Base-by-base conservation (phyloP, 1,284 basidiomycete species). In the Retiboletus flavoniger region DNA sequence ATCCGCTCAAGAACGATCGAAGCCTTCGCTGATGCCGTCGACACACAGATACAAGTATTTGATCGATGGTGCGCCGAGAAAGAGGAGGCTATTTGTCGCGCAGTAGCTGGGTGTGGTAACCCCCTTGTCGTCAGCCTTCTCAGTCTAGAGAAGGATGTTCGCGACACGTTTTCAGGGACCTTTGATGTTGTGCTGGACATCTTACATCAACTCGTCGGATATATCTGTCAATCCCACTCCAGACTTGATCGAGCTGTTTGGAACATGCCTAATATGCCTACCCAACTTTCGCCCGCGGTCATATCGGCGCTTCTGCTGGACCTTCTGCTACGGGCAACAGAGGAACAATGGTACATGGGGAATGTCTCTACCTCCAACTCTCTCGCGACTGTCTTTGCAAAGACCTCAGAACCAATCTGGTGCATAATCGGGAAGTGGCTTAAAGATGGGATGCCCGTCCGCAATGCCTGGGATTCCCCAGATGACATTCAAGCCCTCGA, bases 1-100 rank as follows among this genome's bases (percentile, higher is more conserved):
- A 56, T 59, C 39, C 64, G 51, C 11, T 84, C 82, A 2, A 81
- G 80, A 39, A 93, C 90, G 0, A 72, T 87, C 13, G 89, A 93
- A 65, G 92, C 93, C 0, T 93, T 93, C 65, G 82, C 87, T 0
- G 89, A 91, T 54, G 88, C 88, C 0, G 72, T 92, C 42, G 83
- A 85, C 45, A 57, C 68, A 8, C 79, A 88, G 51, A 69, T 93
- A 4, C 75, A 75, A 16, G 59, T 60, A 0, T 82, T 92, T 54
- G 80, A 89, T 53, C 61, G 61, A 4, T 94, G 90, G 90, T 87
- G 89, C 58, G 82, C 90, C 0, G 69, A 71, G 2, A 76, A 76
- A 45, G 92, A 95, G 70, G 81, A 85, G 57, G 72, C 74, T 0
- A 85, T 93, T 43, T 82, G 81, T 61, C 72, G 74, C 19, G 80